phyloP scores from a whole-genome alignment of 768 basidiomycete species.

The Russula vinacea region DNA sequence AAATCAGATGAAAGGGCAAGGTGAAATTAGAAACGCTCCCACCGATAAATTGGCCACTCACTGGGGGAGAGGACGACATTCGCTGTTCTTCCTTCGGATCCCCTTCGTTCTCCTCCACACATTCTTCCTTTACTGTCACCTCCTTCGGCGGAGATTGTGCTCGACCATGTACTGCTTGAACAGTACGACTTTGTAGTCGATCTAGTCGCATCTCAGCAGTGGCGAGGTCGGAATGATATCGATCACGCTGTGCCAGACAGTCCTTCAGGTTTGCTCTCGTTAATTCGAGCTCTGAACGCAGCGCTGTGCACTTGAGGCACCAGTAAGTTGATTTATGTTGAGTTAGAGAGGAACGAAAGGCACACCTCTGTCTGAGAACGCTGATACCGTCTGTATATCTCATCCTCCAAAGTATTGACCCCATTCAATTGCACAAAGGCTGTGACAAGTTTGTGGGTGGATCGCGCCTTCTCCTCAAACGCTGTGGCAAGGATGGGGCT shows the following conservation, averaged over 20 bases:
- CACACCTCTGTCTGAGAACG: constrained; percentile 59
- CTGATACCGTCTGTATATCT: constrained; percentile 48
- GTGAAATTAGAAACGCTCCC: constrained; percentile 50
- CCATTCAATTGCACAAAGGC: constrained; percentile 50
- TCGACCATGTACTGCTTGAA: constrained; percentile 33
- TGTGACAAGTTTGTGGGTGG: constrained; percentile 57
- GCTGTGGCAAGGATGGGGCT: constrained; percentile 38
- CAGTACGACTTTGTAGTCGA: constrained; percentile 53
- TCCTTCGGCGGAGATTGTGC: constrained; percentile 15
- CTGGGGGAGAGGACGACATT: constrained; percentile 62
- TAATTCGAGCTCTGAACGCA: constrained; percentile 57
- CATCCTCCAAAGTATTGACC: constrained; percentile 38
- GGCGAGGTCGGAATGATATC: constrained; percentile 50
- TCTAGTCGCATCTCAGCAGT: constrained; percentile 61
- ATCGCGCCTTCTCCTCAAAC: constrained; percentile 53
- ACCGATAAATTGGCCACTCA: constrained; percentile 70
- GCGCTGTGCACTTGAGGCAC: constrained; percentile 47
- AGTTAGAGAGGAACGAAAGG: neutral
- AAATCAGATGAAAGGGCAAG: constrained; percentile 44
- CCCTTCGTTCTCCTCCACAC: constrained; percentile 30
- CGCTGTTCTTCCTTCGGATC: constrained; percentile 45
- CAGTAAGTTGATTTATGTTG: constrained; percentile 19
- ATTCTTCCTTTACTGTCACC: constrained; percentile 21
- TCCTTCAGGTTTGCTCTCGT: constrained; percentile 51
- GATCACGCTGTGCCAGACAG: constrained; percentile 47